Evolutionary conservation across 208 protist genomes (phyloP).

Genomic region (Kentomonas sorsogonicus): DNA sequence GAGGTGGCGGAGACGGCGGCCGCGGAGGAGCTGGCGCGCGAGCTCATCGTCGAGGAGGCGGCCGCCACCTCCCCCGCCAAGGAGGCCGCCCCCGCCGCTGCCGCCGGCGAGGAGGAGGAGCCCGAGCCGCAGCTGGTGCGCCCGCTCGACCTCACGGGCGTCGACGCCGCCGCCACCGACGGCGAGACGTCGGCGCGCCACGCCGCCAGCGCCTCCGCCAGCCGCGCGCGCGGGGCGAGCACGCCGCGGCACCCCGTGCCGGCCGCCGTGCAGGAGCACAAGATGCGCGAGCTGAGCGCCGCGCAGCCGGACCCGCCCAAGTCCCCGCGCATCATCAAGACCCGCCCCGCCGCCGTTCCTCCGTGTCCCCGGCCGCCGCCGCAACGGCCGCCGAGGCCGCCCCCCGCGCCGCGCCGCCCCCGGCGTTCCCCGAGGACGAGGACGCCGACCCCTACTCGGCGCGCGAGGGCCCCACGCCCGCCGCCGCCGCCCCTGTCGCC

Average conservation of each 20-base stretch:
- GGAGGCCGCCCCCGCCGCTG: neutral
- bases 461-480: neutral
- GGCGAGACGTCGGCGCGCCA: no score
- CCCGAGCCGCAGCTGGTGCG: neutral
- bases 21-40: neutral
- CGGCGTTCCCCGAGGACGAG: slow-evolving; percentile 1
- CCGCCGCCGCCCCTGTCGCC: neutral
- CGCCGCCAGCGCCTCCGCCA: no score
- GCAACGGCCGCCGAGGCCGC: neutral
- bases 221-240: no score
- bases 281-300: no score
- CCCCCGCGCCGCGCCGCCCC: slow-evolving; percentile 3
- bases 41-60: neutral
- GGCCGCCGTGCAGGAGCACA: neutral
- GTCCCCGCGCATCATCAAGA: no score
- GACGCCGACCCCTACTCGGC: neutral
- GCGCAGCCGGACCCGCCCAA: no score
- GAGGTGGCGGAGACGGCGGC: neutral
- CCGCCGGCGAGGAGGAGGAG: neutral
- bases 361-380: no score
- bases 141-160: no score
- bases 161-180: no score
- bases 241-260: neutral
- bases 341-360: no score
- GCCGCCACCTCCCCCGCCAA: neutral